Evolutionary conservation across 345 rosid genomes (phyloP).

Genomic region (Noccaea caerulescens): DNA sequence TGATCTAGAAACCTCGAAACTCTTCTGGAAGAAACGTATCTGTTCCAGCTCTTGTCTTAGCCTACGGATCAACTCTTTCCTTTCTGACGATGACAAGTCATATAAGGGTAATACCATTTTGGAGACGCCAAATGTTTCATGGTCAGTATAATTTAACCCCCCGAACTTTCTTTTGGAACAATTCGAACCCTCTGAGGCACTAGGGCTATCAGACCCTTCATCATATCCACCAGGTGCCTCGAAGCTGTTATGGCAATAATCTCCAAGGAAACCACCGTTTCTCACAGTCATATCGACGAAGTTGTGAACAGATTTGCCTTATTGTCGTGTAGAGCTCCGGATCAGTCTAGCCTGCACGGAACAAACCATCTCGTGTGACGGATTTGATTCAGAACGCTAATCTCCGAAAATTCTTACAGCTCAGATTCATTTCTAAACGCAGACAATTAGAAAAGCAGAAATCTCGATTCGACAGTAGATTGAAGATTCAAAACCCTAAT

Average conservation of each 20-base stretch:
- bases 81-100: constrained; percentile 60
- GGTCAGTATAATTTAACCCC: constrained; percentile 49
- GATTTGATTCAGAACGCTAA: neutral
- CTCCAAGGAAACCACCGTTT: constrained; percentile 35
- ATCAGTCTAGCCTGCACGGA: constrained; percentile 5
- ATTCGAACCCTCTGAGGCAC: constrained; percentile 62
- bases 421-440: neutral
- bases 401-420: neutral
- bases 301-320: neutral
- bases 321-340: neutral
- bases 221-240: constrained; percentile 32
- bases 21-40: constrained; percentile 57
- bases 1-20: constrained; percentile 47
- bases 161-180: constrained; percentile 64
- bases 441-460: neutral
- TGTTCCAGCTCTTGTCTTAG: constrained; percentile 70
- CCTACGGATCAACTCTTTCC: constrained; percentile 58
- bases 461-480: neutral
- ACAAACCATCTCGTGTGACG: neutral
- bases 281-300: constrained; percentile 34
- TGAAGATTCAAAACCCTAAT: constrained; percentile 8
- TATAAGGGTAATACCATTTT: constrained; percentile 59
- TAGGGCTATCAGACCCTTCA: constrained; percentile 73
- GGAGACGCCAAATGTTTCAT: constrained; percentile 50
- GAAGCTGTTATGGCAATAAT: constrained; percentile 3